Percentiles rank a stretch among this genome's conserved stretches.
Conservation (phyloP, 306 rosid genomes). For the Medicago arabica region DNA sequence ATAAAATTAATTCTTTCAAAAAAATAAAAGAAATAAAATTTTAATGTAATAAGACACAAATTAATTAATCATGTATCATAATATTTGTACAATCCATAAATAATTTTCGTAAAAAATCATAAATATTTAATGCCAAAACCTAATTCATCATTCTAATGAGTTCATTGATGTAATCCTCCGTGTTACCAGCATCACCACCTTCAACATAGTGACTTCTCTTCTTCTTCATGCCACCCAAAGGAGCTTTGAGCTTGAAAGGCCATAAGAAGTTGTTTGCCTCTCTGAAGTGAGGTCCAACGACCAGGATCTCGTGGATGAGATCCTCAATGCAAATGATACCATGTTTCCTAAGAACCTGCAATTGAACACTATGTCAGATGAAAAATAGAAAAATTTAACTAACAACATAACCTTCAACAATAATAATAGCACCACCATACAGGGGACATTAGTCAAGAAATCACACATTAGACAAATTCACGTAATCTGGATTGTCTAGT, state of each 20-base stretch:
- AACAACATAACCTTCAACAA: not conserved
- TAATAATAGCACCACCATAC: not conserved
- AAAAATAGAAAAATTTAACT: not conserved
- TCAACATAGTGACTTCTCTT: constrained; percentile 84
- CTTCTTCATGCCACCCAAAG: constrained; percentile 77
- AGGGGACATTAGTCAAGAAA: not conserved
- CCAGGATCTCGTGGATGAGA: constrained; percentile 74
- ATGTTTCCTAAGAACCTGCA: constrained; percentile 73
- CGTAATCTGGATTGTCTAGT: too few relatives aligned
- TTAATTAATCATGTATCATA: too few relatives aligned
- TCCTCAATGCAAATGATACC: constrained; percentile 79
- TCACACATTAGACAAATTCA: not conserved
- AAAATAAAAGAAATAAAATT: too few relatives aligned
- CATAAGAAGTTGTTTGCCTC: constrained; percentile 81
- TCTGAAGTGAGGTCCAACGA: constrained; percentile 83
- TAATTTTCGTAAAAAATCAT: too few relatives aligned
- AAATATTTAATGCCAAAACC: constrained; percentile 7
- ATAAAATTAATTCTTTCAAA: too few relatives aligned
- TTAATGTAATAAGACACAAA: too few relatives aligned
- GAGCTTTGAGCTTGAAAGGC: constrained; percentile 89
- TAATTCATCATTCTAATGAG: constrained; percentile 86
- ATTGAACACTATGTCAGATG: not conserved
- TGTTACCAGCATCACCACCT: constrained; percentile 85
- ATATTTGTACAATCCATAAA: too few relatives aligned
- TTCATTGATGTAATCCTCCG: constrained; percentile 70